Evolutionary conservation across 1,284 basidiomycete genomes (phyloP).

Genomic region (Cutaneotrichosporon spelunceum): DNA sequence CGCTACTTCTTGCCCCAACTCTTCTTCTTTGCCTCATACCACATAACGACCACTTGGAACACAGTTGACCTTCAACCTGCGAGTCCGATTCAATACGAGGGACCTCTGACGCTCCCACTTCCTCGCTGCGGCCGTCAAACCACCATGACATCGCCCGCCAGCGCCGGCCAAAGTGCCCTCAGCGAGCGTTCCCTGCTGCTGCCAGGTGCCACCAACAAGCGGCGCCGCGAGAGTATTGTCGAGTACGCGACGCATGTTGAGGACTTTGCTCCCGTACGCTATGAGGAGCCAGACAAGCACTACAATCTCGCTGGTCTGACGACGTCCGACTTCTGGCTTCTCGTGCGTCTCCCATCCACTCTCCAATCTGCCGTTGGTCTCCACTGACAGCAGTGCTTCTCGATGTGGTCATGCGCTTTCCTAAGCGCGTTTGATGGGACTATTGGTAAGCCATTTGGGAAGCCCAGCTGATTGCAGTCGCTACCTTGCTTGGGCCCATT

Average conservation of each 20-base stretch:
- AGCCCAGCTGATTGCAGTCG: conserved; percentile 28
- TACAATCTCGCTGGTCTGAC: conserved; percentile 44
- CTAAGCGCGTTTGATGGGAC: conserved; percentile 75
- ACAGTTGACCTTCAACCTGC: too few relatives aligned
- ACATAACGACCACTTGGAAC: too few relatives aligned
- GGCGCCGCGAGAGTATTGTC: conserved; percentile 18
- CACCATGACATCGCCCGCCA: neutral
- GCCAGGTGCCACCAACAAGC: neutral
- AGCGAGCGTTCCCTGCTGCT: conserved; percentile 21
- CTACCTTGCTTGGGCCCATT: conserved; percentile 59
- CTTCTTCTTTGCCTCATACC: too few relatives aligned
- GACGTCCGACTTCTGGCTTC: conserved; percentile 31
- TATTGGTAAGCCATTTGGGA: conserved; percentile 18
- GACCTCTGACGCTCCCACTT: too few relatives aligned
- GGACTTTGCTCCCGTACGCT: conserved; percentile 13
- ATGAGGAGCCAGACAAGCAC: conserved; percentile 20
- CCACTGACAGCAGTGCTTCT: conserved; percentile 26
- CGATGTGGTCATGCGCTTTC: conserved; percentile 53
- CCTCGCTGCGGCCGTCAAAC: neutral
- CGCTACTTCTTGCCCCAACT: too few relatives aligned
- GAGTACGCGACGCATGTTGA: conserved; percentile 21
- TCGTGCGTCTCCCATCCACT: conserved; percentile 14
- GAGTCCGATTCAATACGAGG: too few relatives aligned
- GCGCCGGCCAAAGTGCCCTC: neutral
- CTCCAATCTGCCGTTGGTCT: too few relatives aligned